Conservation (phyloP, 2,329 filamentous ascomycete species). For the Botrytis galanthina region DNA sequence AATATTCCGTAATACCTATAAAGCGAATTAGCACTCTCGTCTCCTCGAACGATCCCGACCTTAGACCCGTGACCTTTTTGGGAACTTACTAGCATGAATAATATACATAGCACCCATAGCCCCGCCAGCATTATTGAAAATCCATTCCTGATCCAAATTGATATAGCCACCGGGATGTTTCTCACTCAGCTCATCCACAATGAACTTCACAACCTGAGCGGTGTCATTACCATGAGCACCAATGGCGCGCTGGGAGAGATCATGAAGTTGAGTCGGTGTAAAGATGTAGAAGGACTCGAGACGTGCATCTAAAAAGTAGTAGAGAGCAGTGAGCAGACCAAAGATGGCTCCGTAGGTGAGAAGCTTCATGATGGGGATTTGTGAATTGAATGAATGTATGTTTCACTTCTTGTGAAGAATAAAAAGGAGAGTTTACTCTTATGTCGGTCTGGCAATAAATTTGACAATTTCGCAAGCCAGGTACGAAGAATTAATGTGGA, state of each 20-base stretch:
- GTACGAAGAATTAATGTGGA: slow-evolving; percentile 1
- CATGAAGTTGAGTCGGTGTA: slow-evolving; percentile 63
- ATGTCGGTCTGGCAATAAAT: slow-evolving; percentile 8
- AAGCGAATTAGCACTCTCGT: slow-evolving; percentile 20
- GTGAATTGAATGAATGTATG: background rate
- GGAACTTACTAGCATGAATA: slow-evolving; percentile 71
- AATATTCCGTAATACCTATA: slow-evolving; percentile 75
- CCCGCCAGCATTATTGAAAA: slow-evolving; percentile 89
- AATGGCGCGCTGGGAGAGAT: slow-evolving; percentile 65
- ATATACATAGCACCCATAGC: slow-evolving; percentile 93
- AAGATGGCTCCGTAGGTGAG: slow-evolving; percentile 52
- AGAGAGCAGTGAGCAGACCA: slow-evolving; percentile 52
- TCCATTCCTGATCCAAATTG: slow-evolving; percentile 75
- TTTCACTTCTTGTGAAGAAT: slow-evolving; percentile 4
- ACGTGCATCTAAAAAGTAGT: slow-evolving; percentile 57
- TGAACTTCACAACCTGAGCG: slow-evolving; percentile 62
- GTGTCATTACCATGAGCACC: slow-evolving; percentile 73
- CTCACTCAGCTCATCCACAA: slow-evolving; percentile 64
- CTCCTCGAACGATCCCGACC: background rate
- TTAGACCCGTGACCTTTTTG: slow-evolving; percentile 7
- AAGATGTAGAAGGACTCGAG: slow-evolving; percentile 68
- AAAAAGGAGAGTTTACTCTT: background rate
- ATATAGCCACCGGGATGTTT: slow-evolving; percentile 52
- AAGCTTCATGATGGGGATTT: slow-evolving; percentile 16
- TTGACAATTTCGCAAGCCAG: slow-evolving; percentile 5